These are phyloP conservation scores for Micromonas pusilla DNA, from an alignment of 139 green algal genomes.

Conservation along the genomic window DNA sequence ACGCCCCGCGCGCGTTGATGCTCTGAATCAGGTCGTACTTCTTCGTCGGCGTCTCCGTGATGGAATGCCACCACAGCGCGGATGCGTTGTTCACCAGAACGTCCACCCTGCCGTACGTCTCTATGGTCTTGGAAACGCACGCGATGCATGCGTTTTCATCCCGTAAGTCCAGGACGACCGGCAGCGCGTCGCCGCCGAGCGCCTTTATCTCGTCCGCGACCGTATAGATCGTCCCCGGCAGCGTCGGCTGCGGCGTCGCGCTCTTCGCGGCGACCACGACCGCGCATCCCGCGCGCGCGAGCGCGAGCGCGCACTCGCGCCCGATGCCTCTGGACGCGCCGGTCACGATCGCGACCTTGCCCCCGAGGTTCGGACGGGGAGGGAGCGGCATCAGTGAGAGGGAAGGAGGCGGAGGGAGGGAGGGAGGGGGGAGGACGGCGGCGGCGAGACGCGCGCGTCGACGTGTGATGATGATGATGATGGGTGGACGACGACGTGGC, in stretches of 20 bases:
- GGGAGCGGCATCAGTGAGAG: constrained; percentile 1
- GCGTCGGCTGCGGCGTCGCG: neutral
- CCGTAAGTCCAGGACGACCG: neutral
- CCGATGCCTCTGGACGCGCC: constrained; percentile 27
- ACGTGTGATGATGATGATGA: no score
- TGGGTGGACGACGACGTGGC: no score
- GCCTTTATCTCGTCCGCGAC: constrained; percentile 16
- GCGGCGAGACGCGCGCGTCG: no score
- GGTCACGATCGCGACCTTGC: constrained; percentile 29
- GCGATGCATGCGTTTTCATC: neutral
- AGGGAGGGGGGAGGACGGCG: no score
- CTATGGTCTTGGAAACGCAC: constrained; percentile 4
- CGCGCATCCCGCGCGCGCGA: neutral
- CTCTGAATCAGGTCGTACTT: constrained; percentile 27
- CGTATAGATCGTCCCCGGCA: constrained; percentile 17
- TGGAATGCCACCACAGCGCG: constrained; percentile 31
- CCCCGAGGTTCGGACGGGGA: neutral
- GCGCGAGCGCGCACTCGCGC: constrained; percentile 7
- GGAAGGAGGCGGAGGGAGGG: no score
- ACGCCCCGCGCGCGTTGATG: constrained; percentile 26
- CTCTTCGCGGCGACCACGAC: constrained; percentile 21
- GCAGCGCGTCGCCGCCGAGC: neutral
- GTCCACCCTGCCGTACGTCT: constrained; percentile 15
- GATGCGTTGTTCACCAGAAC: constrained; percentile 33
- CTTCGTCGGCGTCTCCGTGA: constrained; percentile 26